phyloP scores from a whole-genome alignment of 2,329 filamentous ascomycete genomes.

The Colletotrichum tropicicola region DNA sequence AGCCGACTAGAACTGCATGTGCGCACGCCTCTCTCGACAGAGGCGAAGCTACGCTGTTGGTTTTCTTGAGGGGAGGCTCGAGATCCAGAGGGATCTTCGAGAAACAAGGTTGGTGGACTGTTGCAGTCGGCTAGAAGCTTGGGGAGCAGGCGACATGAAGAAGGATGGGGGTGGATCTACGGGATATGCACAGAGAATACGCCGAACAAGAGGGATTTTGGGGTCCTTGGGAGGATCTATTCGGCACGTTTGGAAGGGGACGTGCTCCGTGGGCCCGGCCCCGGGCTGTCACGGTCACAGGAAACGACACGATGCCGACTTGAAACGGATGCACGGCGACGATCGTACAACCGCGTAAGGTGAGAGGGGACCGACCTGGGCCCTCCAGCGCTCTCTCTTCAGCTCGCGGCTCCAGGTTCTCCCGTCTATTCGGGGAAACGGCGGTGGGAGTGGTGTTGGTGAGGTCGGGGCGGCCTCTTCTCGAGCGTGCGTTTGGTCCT shows the following conservation, averaged over 20 bases:
- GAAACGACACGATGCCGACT: constrained; percentile 7
- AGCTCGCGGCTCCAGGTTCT: not conserved
- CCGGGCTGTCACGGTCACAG: constrained; percentile 14
- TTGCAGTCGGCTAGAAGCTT: constrained; percentile 15
- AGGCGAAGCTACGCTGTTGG: not conserved
- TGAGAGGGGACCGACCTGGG: not conserved
- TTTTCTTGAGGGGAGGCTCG: not conserved
- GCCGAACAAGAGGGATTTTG: not conserved
- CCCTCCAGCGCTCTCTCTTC: no score
- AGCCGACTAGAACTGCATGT: no score
- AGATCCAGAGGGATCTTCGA: not conserved
- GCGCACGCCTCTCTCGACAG: not conserved
- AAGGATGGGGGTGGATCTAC: constrained; percentile 26
- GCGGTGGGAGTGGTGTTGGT: not conserved
- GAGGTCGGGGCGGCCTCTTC: not conserved
- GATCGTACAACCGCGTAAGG: not conserved
- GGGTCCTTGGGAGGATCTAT: not conserved
- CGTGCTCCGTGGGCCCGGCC: not conserved
- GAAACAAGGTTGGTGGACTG: not conserved
- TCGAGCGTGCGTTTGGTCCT: constrained; percentile 1
- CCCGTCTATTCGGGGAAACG: constrained; percentile 12
- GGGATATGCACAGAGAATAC: not conserved
- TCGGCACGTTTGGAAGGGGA: not conserved
- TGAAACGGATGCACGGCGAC: constrained; percentile 26
- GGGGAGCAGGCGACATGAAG: constrained; percentile 11